A percentile compares a stretch with the other conserved stretches of the same genome.
Evolutionary conservation across 140 eudicot genomes (phyloP).

Genomic region (Oenanthe javanica): DNA sequence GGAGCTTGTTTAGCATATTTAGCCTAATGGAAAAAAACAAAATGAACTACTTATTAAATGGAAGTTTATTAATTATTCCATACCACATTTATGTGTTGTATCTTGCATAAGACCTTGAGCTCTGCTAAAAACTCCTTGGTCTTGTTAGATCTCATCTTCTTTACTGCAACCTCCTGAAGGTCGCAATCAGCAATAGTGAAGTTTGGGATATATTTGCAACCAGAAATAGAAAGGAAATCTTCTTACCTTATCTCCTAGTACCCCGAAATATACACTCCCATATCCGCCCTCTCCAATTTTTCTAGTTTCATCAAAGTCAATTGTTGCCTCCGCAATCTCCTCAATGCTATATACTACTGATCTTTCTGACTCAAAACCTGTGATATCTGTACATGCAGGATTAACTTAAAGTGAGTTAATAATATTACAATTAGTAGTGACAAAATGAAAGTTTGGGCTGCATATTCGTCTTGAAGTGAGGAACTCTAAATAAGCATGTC

Average conservation of each 20-base stretch:
- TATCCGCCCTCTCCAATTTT: slow-evolving; percentile 81
- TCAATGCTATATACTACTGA: slow-evolving; percentile 58
- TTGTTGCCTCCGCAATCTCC: slow-evolving; percentile 73
- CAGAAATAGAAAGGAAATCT: not conserved
- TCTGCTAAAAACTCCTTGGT: slow-evolving; percentile 78
- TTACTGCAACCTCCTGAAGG: slow-evolving; percentile 69
- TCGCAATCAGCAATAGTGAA: slow-evolving; percentile 4
- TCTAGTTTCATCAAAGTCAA: slow-evolving; percentile 50
- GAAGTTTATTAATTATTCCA: slow-evolving; percentile 7
- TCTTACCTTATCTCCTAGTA: slow-evolving; percentile 56
- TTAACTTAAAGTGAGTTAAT: not conserved
- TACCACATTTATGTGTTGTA: slow-evolving; percentile 90
- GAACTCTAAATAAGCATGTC: not conserved
- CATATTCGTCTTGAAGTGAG: not conserved
- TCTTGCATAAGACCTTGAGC: slow-evolving; percentile 72
- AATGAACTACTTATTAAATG: not conserved
- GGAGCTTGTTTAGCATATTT: not conserved
- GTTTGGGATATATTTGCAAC: no score
- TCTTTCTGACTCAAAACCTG: slow-evolving; percentile 72
- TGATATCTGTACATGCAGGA: slow-evolving; percentile 30
- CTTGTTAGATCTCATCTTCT: slow-evolving; percentile 86
- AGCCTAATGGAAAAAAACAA: not conserved
- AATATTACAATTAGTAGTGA: not conserved
- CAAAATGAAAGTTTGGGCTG: not conserved
- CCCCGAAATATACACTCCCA: slow-evolving; percentile 75